These are phyloP conservation scores for Diaporthe sp. DNA, from an alignment of 2,329 filamentous ascomycete genomes.

Conservation along the genomic window DNA sequence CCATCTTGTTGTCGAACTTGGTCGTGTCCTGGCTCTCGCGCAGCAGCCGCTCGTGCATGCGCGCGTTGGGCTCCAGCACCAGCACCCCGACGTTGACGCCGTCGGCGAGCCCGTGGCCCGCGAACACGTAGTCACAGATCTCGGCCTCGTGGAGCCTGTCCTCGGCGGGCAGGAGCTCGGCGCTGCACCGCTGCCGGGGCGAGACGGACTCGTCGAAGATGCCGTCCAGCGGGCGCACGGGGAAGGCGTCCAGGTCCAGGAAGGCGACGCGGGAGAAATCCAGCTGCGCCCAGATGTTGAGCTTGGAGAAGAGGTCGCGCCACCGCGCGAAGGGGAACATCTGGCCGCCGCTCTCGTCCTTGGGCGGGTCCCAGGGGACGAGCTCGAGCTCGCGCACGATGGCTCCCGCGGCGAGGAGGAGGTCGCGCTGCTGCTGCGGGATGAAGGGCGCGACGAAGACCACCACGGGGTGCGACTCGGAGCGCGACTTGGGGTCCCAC, in stretches of 20 bases:
- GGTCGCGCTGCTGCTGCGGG: constrained; percentile 40
- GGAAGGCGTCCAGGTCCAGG: constrained; percentile 41
- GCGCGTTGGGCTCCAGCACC: constrained; percentile 39
- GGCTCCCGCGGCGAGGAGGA: constrained; percentile 38
- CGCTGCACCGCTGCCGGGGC: constrained; percentile 34
- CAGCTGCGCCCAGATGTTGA: constrained; percentile 41
- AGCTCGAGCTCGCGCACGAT: constrained; percentile 40
- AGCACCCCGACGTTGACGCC: constrained; percentile 38
- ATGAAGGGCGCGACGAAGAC: constrained; percentile 42
- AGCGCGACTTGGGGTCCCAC: constrained; percentile 39
- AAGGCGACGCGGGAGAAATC: constrained; percentile 36
- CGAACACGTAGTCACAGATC: constrained; percentile 38
- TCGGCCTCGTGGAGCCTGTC: constrained; percentile 32
- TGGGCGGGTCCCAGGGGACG: constrained; percentile 40
- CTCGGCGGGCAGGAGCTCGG: constrained; percentile 36
- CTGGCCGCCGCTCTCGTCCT: neutral
- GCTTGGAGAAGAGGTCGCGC: constrained; percentile 41
- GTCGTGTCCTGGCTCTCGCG: constrained; percentile 38
- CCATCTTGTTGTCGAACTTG: constrained; percentile 41
- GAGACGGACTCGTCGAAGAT: constrained; percentile 33
- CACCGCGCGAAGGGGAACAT: constrained; percentile 40
- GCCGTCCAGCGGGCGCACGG: constrained; percentile 34
- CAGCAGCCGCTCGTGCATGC: constrained; percentile 39
- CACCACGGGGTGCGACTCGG: constrained; percentile 34
- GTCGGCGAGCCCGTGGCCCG: constrained; percentile 33